Evolutionary conservation across 306 rosid species (phyloP), one percentile per base, ranked within the genome.

Genomic region (Astragalus glycyphyllos): DNA sequence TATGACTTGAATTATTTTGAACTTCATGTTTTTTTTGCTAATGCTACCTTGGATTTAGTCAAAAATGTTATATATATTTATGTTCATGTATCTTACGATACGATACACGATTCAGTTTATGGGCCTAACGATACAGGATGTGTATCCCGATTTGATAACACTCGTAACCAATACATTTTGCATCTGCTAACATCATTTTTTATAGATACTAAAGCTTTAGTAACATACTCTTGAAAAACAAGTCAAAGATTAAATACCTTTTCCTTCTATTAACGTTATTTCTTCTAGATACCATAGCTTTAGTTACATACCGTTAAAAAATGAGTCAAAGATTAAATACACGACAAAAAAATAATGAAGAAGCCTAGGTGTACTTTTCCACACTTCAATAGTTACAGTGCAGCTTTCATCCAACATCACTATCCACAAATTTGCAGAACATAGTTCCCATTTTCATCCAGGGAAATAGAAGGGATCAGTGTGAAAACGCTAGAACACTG

Each of bases 371-470:
- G 34, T 35, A 10, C 38, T 68, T 4, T 20, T 44, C 7, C 23
- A 8, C 11, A 31, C 15, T 45, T 12, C 45, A 49, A 14, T 11
- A 47, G 49, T 67, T 68, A 11, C 23, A 49, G 56, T 54, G 60
- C 38, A 55, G 15, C 48, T 61, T 32, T 54, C 14, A 73, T 13
- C 31, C 61, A 51, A 67, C 38, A 69, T 62, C 50, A 58, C 35
- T 6, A 67, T 23, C 58, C n/a, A 59, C 51, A 59, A 23, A 35
- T 57, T 31, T 51, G 74, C 47, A 73, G 53, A 35, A 44, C 16
- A 13, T 16, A 72, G 41, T 26, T 59, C 31, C 38, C 34, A 26
- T 17, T 42, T 44, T 58, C 47, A 72, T 57, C 47, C 35, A 62
- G 46, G 66, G 55, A 65, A 13, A 50, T 38, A 2, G 13, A 13